Conservation (phyloP, 2,329 filamentous ascomycete genomes). For the Periglandula ipomoeae region DNA sequence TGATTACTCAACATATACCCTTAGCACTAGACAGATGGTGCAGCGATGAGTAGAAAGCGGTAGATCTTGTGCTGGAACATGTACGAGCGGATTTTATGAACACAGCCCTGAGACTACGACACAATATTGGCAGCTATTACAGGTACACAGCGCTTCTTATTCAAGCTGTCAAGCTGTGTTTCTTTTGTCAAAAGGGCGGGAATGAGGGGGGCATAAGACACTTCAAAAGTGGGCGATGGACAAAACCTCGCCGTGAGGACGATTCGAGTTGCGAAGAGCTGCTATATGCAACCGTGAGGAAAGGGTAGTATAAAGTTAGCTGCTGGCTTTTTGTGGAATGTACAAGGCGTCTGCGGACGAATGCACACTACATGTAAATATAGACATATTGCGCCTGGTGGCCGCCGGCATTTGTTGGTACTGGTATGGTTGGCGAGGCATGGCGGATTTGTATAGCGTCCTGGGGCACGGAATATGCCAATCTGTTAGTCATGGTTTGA, state of each 20-base stretch:
- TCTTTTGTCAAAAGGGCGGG: neutral
- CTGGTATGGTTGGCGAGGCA: constrained; percentile 12
- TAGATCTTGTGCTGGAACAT: constrained; percentile 16
- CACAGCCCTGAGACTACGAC: no score
- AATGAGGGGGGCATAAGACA: neutral
- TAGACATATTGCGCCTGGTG: constrained; percentile 9
- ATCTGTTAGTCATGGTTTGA: constrained; percentile 20
- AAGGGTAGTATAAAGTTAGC: neutral
- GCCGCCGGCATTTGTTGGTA: constrained; percentile 4
- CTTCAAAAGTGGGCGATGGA: neutral
- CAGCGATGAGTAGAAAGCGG: constrained; percentile 12
- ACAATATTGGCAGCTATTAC: neutral
- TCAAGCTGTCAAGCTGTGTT: neutral
- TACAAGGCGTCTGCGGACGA: constrained; percentile 7
- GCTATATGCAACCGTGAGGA: neutral
- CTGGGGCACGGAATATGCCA: constrained; percentile 12
- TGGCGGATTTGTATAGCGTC: constrained; percentile 15
- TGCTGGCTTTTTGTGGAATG: constrained; percentile 9
- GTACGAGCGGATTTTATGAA: constrained; percentile 12
- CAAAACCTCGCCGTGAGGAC: neutral
- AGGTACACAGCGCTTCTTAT: neutral
- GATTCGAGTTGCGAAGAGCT: neutral
- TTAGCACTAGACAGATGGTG: constrained; percentile 7
- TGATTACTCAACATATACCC: constrained; percentile 7
- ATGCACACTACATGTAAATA: constrained; percentile 14